Evolutionary conservation across 352 stramenopile species (phyloP).

Genomic region (Phytopythium aichiense): DNA sequence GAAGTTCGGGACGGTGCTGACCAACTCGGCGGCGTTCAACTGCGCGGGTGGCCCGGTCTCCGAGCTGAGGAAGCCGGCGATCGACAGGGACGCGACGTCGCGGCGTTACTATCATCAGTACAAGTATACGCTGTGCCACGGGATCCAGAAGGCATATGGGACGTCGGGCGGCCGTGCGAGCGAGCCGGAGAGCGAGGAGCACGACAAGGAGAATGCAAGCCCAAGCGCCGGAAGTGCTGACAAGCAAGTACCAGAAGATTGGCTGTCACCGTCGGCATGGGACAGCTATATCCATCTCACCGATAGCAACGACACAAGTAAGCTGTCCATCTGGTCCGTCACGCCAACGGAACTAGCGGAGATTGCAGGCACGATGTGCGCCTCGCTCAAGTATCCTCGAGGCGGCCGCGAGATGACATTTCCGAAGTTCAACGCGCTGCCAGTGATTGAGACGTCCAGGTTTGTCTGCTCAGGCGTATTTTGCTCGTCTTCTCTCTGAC

Average conservation of each 20-base stretch:
- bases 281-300: neutral
- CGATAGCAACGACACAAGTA: neutral
- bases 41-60: neutral
- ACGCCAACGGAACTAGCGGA: conserved; percentile 23
- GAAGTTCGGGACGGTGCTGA: conserved; percentile 4
- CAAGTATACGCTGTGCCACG: conserved; percentile 10
- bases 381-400: neutral
- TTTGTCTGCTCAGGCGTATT: neutral
- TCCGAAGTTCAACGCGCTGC: conserved; percentile 31
- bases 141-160: conserved; percentile 1
- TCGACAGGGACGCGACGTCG: conserved; percentile 1
- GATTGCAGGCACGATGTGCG: conserved; percentile 5
- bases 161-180: neutral
- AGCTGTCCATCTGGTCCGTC: conserved; percentile 30
- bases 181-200: neutral
- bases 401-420: conserved; percentile 4
- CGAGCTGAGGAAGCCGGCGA: neutral
- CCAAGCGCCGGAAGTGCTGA: no score
- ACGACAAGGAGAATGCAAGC: neutral
- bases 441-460: conserved; percentile 11
- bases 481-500: neutral
- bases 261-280: neutral
- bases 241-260: neutral
- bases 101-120: conserved; percentile 17
- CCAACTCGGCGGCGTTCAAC: neutral